Evolutionary conservation across 2,329 filamentous ascomycete genomes (phyloP).

Genomic region (Fusarium hostae): DNA sequence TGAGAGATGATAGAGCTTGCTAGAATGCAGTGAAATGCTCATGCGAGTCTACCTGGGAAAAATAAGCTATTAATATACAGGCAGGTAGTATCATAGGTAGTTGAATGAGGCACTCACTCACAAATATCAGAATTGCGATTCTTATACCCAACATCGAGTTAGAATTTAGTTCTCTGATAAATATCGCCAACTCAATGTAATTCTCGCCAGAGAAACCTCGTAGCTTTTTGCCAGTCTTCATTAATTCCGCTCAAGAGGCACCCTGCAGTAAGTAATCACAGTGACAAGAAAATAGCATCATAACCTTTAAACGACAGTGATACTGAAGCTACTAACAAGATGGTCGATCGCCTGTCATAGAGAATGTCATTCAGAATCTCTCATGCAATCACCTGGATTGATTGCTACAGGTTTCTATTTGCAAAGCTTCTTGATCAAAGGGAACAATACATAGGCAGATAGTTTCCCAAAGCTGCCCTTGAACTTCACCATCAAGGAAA

Average conservation of each 20-base stretch:
- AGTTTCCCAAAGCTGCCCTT: no score
- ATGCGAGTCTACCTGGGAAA: background rate
- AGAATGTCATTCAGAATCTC: background rate
- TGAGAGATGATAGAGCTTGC: background rate
- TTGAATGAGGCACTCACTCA: background rate
- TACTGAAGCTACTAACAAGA: background rate
- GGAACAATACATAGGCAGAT: no score
- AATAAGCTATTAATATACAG: background rate
- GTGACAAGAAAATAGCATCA: background rate
- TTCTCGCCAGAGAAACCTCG: background rate
- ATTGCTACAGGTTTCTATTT: background rate
- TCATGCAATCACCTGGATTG: background rate
- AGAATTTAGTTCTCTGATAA: background rate
- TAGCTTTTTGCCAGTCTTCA: background rate
- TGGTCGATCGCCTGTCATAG: background rate
- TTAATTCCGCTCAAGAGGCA: no score
- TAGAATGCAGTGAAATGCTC: background rate
- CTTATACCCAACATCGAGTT: background rate
- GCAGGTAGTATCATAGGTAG: background rate
- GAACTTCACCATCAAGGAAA: no score
- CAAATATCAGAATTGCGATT: background rate
- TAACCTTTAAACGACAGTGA: background rate
- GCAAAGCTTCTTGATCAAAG: background rate
- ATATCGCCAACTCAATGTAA: fast-evolving
- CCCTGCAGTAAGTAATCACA: background rate